Evolutionary conservation across 1,284 basidiomycete species (phyloP), one percentile per base, ranked within the genome.

Genomic region (Ganoderma lingzhi): DNA sequence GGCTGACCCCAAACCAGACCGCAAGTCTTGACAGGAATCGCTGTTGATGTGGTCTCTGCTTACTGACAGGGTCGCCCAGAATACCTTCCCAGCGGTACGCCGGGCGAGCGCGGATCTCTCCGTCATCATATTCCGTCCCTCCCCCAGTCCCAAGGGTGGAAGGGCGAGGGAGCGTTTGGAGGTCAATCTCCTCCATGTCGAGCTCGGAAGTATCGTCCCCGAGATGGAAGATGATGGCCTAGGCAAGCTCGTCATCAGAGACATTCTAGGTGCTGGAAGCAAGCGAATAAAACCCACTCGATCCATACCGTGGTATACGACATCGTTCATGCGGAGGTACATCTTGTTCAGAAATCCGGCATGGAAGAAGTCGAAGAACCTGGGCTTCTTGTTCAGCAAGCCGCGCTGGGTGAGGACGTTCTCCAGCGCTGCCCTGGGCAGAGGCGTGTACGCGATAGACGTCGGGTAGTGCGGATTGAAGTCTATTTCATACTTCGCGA

Each of bases 381-480:
- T 81, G 0, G 87, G 81, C 35, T 80, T 82, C 60, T 82, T 84
- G 48, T 86, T 84, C 66, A 89, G 81, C 23, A 94, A 79, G 0
- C 90, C 90, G 17, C 90, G 82, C 75, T 92, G 89, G 0, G 78
- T 79, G 8, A 95, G 82, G 75, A 93, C 94, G 2, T 80, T 77
- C 77, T 94, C 92, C 59, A 95, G 78, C 0, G 84, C 87, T 0
- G 88, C 76, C 6, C 94, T 85, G n/a, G 91, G 85, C 51, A 95
- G 81, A 2, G 93, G 93, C 0, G 83, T 86, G 76, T 95, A 96
- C 6, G 93, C 93, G 71, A 96, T 91, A 2, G 91, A 93, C 0
- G 87, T 86, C 9, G 88, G 85, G 74, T 90, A 94, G 74, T 91
- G 86, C 0, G 94, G 93, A 75, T 92, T 88, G 77, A 95, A 95